Evolutionary conservation across 1,139 yeast species (phyloP).

Genomic region (Kurtzmaniella quercitrusa): DNA sequence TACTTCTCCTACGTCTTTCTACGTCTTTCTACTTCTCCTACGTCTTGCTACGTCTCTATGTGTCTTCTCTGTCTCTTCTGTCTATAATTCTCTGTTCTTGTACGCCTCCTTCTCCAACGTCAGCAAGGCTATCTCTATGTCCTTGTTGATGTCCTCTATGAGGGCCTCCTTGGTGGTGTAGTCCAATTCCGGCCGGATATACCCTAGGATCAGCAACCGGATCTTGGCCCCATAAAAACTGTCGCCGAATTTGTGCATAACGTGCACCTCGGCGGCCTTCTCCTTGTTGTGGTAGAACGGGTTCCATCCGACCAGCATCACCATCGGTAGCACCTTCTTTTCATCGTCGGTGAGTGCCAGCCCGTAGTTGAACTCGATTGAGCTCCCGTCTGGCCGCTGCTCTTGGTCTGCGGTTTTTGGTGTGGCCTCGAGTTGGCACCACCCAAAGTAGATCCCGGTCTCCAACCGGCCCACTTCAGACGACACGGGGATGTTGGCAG

Average conservation of each 20-base stretch:
- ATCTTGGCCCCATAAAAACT: slow-evolving; percentile 83
- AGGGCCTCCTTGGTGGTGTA: slow-evolving; percentile 85
- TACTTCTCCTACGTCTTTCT: too few relatives aligned
- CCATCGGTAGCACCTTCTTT: slow-evolving; percentile 69
- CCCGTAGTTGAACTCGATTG: slow-evolving; percentile 62
- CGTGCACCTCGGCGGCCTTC: slow-evolving; percentile 83
- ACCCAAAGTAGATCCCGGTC: slow-evolving; percentile 92
- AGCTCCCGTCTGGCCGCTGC: slow-evolving; percentile 39
- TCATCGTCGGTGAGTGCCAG: slow-evolving; percentile 32
- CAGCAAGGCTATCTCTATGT: slow-evolving; percentile 62
- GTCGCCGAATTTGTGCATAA: slow-evolving; percentile 63
- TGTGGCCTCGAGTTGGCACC: slow-evolving; percentile 40
- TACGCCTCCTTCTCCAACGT: slow-evolving; percentile 32
- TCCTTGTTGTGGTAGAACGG: slow-evolving; percentile 81
- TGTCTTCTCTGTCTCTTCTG: too few relatives aligned
- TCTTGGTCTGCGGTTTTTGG: background rate
- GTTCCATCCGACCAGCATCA: slow-evolving; percentile 94
- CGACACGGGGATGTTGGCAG: slow-evolving; percentile 81
- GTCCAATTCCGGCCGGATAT: slow-evolving; percentile 84
- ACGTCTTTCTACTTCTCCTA: too few relatives aligned
- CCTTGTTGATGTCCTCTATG: slow-evolving; percentile 78
- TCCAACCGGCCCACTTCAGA: slow-evolving; percentile 45
- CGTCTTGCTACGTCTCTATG: too few relatives aligned
- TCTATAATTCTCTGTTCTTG: slow-evolving; percentile 2
- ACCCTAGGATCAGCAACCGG: slow-evolving; percentile 72